phyloP scores from a whole-genome alignment of 2,329 filamentous ascomycete genomes.

The Talaromyces sp. region DNA sequence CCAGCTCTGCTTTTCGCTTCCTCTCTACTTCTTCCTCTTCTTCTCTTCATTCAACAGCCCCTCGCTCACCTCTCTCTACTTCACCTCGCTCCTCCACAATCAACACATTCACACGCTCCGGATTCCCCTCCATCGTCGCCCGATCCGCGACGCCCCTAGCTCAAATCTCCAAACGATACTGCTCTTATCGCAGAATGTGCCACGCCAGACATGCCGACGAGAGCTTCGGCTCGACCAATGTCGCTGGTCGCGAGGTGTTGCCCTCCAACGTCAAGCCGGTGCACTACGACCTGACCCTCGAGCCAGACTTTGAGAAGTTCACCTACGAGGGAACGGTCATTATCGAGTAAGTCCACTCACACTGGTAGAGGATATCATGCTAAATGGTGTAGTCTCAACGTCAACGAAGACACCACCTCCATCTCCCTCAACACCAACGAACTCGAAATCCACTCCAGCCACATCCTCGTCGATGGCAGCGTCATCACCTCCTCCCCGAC shows the following conservation, averaged over 20 bases:
- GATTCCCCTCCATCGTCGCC: constrained; percentile 25
- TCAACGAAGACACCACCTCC: constrained; percentile 76
- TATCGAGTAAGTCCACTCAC: constrained; percentile 61
- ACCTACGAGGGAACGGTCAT: constrained; percentile 79
- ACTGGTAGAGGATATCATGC: neutral
- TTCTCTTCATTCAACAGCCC: neutral
- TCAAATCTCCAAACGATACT: constrained; percentile 50
- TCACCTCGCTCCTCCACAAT: constrained; percentile 19
- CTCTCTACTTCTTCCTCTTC: neutral
- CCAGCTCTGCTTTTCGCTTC: neutral
- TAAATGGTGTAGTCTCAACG: constrained; percentile 60
- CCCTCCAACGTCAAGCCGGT: constrained; percentile 87
- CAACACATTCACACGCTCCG: constrained; percentile 20
- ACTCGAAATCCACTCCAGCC: constrained; percentile 73
- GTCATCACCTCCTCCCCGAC: constrained; percentile 60
- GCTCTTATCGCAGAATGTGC: constrained; percentile 75
- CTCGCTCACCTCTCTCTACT: constrained; percentile 15
- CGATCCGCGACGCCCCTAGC: constrained; percentile 20
- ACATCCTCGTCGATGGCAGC: constrained; percentile 58
- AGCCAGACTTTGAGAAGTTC: constrained; percentile 85
- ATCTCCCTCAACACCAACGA: constrained; percentile 87
- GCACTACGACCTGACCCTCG: constrained; percentile 87
- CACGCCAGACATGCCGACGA: constrained; percentile 60
- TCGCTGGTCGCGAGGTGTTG: constrained; percentile 74
- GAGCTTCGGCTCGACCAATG: constrained; percentile 54